Percentiles rank a stretch among this genome's conserved stretches.
Conservation (phyloP, 495 filamentous ascomycete species). For the Hypoxylon crocopeplum region DNA sequence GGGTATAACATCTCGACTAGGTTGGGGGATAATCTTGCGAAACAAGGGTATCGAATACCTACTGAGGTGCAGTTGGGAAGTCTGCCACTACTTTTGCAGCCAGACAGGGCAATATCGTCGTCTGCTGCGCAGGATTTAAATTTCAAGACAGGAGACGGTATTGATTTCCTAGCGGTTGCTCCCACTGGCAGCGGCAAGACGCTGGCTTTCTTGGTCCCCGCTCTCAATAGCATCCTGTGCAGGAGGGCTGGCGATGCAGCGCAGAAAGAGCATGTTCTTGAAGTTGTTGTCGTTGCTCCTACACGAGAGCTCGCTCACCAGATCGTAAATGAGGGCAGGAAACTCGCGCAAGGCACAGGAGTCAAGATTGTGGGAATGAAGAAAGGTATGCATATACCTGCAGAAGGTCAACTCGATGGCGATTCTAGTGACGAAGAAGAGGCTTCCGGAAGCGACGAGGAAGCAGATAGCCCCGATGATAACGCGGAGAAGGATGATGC, state of each 20-base stretch:
- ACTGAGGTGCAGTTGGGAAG: slow-evolving; percentile 93
- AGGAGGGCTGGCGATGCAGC: slow-evolving; percentile 45
- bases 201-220: slow-evolving; percentile 85
- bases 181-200: slow-evolving; percentile 99
- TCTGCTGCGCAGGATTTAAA: slow-evolving; percentile 38
- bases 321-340: slow-evolving; percentile 90
- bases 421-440: slow-evolving; percentile 38
- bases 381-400: slow-evolving; percentile 77
- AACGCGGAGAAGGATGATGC: slow-evolving; percentile 49
- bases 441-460: slow-evolving; percentile 49
- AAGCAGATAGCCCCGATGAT: slow-evolving; percentile 47
- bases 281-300: slow-evolving; percentile 82
- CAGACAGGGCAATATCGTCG: slow-evolving; percentile 49
- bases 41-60: slow-evolving; percentile 82
- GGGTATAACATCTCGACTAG: slow-evolving; percentile 72
- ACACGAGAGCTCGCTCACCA: slow-evolving; percentile 92
- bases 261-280: slow-evolving; percentile 59
- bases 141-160: slow-evolving; percentile 32
- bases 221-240: slow-evolving; percentile 75
- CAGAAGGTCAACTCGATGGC: slow-evolving; percentile 48
- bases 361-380: slow-evolving; percentile 83
- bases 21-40: slow-evolving; percentile 77
- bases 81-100: slow-evolving; percentile 75
- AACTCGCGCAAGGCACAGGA: slow-evolving; percentile 77
- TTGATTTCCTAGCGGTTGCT: slow-evolving; percentile 85